Percentiles rank a stretch among this genome's conserved stretches.
Conservation (phyloP, 345 rosid genomes). For the Ceriops decandra region DNA sequence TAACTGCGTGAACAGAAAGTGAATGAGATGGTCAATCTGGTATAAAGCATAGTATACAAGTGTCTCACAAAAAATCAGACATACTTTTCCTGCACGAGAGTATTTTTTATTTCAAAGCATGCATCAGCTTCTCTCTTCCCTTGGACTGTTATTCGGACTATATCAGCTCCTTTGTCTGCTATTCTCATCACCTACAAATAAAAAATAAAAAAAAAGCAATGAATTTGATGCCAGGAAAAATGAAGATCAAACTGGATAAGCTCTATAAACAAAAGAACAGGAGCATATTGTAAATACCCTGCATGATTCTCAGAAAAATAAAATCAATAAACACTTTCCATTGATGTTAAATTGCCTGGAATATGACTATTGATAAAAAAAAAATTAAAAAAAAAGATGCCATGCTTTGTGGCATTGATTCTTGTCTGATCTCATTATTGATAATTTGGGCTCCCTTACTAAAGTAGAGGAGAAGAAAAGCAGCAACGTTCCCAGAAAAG, state of each 20-base stretch:
- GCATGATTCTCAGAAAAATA: neutral
- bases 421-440: neutral
- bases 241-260: neutral
- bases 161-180: constrained; percentile 87
- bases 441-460: neutral
- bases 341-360: neutral
- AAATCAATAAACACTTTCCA: neutral
- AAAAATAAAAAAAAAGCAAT: neutral
- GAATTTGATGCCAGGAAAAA: constrained; percentile 2
- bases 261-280: neutral
- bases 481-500: constrained; percentile 1
- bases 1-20: constrained; percentile 54
- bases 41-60: neutral
- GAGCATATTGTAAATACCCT: neutral
- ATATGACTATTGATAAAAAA: neutral
- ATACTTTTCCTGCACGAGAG: constrained; percentile 88
- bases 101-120: constrained; percentile 84
- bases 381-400: neutral
- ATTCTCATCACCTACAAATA: constrained; percentile 80
- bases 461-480: neutral
- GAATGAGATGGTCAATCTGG: constrained; percentile 13
- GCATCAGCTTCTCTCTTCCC: constrained; percentile 99
- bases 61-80: constrained; percentile 3
- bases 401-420: neutral
- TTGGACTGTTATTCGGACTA: constrained; percentile 96